A percentile compares a stretch with the other conserved stretches of the same genome.
Evolutionary conservation across 2,329 filamentous ascomycete species (phyloP).

Genomic region (Neonectria hederae): DNA sequence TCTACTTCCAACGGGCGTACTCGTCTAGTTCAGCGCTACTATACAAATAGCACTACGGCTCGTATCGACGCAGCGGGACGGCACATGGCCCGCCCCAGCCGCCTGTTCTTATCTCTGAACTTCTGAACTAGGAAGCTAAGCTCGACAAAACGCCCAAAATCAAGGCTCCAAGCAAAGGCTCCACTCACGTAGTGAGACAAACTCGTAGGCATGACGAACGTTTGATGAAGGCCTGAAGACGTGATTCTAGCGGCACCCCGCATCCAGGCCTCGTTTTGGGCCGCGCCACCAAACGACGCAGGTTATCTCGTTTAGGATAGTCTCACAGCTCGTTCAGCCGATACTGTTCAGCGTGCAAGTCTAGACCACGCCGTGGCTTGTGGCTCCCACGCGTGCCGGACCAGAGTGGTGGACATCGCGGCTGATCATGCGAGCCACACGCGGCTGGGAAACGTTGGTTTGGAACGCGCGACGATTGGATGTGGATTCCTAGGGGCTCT

Average conservation of each 20-base stretch:
- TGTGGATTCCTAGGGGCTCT: constrained; percentile 1
- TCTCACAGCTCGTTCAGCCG: constrained; percentile 9
- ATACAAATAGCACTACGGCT: constrained; percentile 27
- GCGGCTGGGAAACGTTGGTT: constrained; percentile 1
- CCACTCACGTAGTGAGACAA: not conserved
- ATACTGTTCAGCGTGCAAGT: not conserved
- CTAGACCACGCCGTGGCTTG: constrained; percentile 20
- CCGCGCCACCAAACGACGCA: not conserved
- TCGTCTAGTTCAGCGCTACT: constrained; percentile 22
- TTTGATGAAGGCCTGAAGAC: not conserved
- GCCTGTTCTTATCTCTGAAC: not conserved
- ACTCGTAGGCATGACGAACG: not conserved
- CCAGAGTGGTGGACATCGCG: not conserved
- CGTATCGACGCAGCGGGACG: constrained; percentile 35
- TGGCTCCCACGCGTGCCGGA: constrained; percentile 5
- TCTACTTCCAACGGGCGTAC: not conserved
- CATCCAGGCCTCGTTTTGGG: not conserved
- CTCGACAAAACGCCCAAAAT: constrained; percentile 4
- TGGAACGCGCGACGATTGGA: not conserved
- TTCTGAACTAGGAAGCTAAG: constrained; percentile 9
- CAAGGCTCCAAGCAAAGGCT: constrained; percentile 18
- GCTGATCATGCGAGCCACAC: constrained; percentile 15
- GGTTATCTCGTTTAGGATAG: constrained; percentile 4
- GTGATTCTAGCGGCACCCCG: not conserved
- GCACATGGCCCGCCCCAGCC: constrained; percentile 27